These are phyloP conservation scores for Fragaria vesca DNA, from an alignment of 306 rosid genomes.

Conservation along the genomic window DNA sequence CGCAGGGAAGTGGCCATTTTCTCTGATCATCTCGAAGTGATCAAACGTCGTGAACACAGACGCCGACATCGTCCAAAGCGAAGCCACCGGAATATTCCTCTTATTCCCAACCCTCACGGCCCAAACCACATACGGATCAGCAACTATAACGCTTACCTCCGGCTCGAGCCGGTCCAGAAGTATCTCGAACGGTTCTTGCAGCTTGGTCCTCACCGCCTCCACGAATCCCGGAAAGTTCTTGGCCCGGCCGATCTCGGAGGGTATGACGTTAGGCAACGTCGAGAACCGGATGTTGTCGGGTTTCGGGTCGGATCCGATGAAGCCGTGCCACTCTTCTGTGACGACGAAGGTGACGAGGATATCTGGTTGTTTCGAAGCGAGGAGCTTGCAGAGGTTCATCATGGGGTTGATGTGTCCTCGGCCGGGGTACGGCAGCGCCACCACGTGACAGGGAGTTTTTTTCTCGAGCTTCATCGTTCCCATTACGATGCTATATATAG, in stretches of 20 bases:
- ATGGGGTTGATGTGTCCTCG: constrained; percentile 56
- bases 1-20: constrained; percentile 31
- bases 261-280: constrained; percentile 38
- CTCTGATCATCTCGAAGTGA: constrained; percentile 21
- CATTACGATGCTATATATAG: background rate
- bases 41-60: constrained; percentile 15
- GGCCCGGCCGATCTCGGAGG: constrained; percentile 31
- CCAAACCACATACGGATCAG: constrained; percentile 31
- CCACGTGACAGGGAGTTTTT: constrained; percentile 26
- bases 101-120: constrained; percentile 24
- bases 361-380: constrained; percentile 4
- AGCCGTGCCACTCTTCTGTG: constrained; percentile 52
- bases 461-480: background rate
- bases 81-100: constrained; percentile 43
- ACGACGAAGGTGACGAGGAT: constrained; percentile 37
- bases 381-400: constrained; percentile 54
- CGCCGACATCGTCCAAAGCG: constrained; percentile 41
- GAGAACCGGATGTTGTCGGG: constrained; percentile 22
- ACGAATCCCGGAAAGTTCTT: constrained; percentile 15
- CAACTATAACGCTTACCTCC: constrained; percentile 13
- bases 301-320: constrained; percentile 26
- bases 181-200: constrained; percentile 38
- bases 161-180: constrained; percentile 27
- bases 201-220: constrained; percentile 30
- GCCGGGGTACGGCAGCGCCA: constrained; percentile 48